Evolutionary conservation across 805 yeast species (phyloP), one percentile per base, ranked within the genome.

Genomic region (Martiniozyma abietophila): DNA sequence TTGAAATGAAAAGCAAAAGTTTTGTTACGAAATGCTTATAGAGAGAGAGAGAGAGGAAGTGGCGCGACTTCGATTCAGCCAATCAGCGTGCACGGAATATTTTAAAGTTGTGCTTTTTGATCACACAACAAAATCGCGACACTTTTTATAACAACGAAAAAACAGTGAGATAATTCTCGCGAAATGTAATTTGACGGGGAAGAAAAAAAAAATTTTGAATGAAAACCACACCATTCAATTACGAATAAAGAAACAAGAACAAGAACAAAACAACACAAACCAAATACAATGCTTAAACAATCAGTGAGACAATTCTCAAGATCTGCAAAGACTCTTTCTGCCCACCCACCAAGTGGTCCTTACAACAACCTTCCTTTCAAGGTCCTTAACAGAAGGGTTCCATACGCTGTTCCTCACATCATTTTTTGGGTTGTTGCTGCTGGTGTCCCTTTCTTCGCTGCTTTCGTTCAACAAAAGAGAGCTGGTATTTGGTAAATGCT

Each of bases 331-430:
- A 59, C 36, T 38, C 36, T 46, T 25, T 43, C 55, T 35, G 68
- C 51, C 44, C 49, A 50, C 44, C 81, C 74, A 63, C 76, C 71
- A 56, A 75, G 76, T 51, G 96, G 96, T 54, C 77, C 79, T 31
- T 92, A 92, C 78, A 68, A 80, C 53, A 89, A 92, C 74, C 56
- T 89, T 45, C 98, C 98, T 47, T 92, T 89, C 76, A 76, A 76
- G 71, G 94, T 89, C 44, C 86, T 85, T 73, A 70, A 78, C 74
- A 86, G 95, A 73, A 81, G 76, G 67, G 71, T 89, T 46, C 97
- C 96, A 48, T 86, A 72, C 60, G 83, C 77, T 47, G 65, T 85
- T 34, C 70, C 80, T 47, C 94, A 80, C 69, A 80, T 82, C 70
- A 75, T 86, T 35, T 80, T 76, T 65, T 80, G 79, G 66, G 74